A percentile compares a stretch with the other conserved stretches of the same genome.
phyloP scores from a whole-genome alignment of 345 rosid genomes.

The Geranium brycei region DNA sequence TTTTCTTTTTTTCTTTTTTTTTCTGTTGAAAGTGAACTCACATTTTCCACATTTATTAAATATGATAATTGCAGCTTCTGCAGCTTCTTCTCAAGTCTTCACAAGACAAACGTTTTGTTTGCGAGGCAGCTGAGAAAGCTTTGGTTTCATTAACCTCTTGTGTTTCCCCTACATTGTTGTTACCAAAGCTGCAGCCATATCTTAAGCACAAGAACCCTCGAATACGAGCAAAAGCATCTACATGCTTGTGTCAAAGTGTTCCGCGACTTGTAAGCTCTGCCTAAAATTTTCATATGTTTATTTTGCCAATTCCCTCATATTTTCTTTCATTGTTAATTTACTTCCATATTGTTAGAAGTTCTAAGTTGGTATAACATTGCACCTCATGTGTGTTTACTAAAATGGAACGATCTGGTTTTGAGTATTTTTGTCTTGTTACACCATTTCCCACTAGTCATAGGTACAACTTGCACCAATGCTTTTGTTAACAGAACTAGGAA shows the following conservation, averaged over 20 bases:
- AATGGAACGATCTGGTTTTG: background rate
- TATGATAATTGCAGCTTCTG: constrained; percentile 46
- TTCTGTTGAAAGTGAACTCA: background rate
- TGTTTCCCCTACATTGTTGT: constrained; percentile 44
- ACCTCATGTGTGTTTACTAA: background rate
- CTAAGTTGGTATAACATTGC: too few species aligned
- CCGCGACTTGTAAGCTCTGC: constrained; percentile 48
- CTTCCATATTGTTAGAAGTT: background rate
- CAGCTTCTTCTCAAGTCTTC: constrained; percentile 94
- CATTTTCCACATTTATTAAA: constrained; percentile 6
- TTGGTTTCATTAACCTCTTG: constrained; percentile 60
- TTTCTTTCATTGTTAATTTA: background rate
- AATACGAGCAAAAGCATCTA: constrained; percentile 82
- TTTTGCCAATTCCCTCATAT: background rate
- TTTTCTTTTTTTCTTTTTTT: background rate
- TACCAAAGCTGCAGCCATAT: constrained; percentile 75
- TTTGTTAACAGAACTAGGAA: background rate
- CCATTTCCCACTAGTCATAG: background rate
- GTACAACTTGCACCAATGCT: background rate
- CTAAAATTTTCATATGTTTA: background rate
- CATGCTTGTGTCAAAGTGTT: constrained; percentile 72
- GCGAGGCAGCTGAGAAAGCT: constrained; percentile 93
- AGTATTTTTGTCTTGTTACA: background rate
- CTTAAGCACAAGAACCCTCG: constrained; percentile 79
- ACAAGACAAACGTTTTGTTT: constrained; percentile 89